A percentile compares a stretch with the other conserved stretches of the same genome.
phyloP scores from a whole-genome alignment of 176 grass and related monocot species.

The Neostapfia colusana region DNA sequence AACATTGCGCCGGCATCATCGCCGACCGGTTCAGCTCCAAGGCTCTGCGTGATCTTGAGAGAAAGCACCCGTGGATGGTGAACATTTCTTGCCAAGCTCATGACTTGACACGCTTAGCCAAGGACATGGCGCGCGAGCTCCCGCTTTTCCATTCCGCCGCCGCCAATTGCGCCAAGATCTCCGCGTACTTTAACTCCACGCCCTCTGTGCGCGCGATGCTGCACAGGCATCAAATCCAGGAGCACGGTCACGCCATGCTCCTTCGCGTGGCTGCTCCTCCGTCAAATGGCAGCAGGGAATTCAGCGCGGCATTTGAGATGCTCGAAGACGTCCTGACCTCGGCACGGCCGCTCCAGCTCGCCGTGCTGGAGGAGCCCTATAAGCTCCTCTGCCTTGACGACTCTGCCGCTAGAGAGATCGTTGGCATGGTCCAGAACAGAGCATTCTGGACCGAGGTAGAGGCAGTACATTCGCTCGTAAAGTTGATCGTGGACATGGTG shows the following conservation, averaged over 20 bases:
- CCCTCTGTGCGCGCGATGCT: conserved; percentile 52
- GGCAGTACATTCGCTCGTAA: conserved; percentile 49
- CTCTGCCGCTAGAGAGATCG: conserved; percentile 51
- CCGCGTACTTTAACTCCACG: conserved; percentile 63
- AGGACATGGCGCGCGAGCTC: conserved; percentile 62
- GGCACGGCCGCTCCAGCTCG: conserved; percentile 55
- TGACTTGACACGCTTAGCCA: conserved; percentile 41
- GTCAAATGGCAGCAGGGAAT: too few relatives aligned
- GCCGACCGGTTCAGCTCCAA: conserved; percentile 73
- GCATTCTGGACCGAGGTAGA: conserved; percentile 74
- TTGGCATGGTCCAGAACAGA: conserved; percentile 55
- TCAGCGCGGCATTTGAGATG: conserved; percentile 44
- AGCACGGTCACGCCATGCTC: conserved; percentile 53
- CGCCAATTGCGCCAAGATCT: conserved; percentile 57
- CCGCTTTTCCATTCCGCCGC: conserved; percentile 56
- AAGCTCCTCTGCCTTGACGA: conserved; percentile 72
- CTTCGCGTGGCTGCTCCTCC: conserved; percentile 40
- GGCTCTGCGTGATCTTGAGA: conserved; percentile 64
- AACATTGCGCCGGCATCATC: conserved; percentile 72
- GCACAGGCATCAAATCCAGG: conserved; percentile 62
- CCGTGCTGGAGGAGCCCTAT: conserved; percentile 64
- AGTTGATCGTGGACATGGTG: conserved; percentile 56
- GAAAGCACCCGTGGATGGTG: conserved; percentile 76
- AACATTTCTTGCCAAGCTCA: conserved; percentile 74
- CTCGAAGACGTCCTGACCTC: conserved; percentile 66